A percentile compares a stretch with the other conserved stretches of the same genome.
Evolutionary conservation across 306 rosid species (phyloP).

Genomic region (Medicago lupulina): DNA sequence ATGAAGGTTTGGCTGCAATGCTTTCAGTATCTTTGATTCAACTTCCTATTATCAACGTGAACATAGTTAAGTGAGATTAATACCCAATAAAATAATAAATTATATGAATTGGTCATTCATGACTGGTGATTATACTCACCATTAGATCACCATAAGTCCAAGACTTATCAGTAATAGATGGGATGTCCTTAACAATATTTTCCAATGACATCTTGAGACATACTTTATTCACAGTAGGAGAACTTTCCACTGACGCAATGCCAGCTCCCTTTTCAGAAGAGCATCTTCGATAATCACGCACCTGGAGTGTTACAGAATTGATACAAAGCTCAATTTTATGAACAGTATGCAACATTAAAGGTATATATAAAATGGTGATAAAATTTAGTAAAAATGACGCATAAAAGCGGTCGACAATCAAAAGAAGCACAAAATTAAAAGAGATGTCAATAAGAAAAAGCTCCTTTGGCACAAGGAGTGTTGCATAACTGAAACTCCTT

Average conservation of each 20-base stretch:
- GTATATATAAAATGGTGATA: slow-evolving; percentile 27
- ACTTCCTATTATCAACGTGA: slow-evolving; percentile 67
- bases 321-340: slow-evolving; percentile 38
- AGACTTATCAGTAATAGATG: slow-evolving; percentile 77
- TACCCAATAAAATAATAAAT: slow-evolving; percentile 33
- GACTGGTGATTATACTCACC: slow-evolving; percentile 61
- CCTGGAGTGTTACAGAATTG: slow-evolving; percentile 53
- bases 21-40: slow-evolving; percentile 85
- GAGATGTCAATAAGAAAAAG: slow-evolving; percentile 16
- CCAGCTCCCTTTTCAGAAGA: slow-evolving; percentile 66
- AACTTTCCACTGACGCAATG: slow-evolving; percentile 52
- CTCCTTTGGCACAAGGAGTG: slow-evolving; percentile 18
- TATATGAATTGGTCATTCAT: slow-evolving; percentile 28
- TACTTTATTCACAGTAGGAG: slow-evolving; percentile 68
- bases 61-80: slow-evolving; percentile 40
- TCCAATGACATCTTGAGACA: slow-evolving; percentile 91
- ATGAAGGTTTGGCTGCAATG: slow-evolving; percentile 82
- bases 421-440: background rate
- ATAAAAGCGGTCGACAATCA: slow-evolving; percentile 23
- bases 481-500: slow-evolving; percentile 16
- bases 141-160: slow-evolving; percentile 99
- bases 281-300: slow-evolving; percentile 84
- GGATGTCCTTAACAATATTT: slow-evolving; percentile 95
- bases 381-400: slow-evolving; percentile 15
- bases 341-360: slow-evolving; percentile 24